Conservation (phyloP, 2,329 filamentous ascomycete genomes). For the Diaporthe sp. region DNA sequence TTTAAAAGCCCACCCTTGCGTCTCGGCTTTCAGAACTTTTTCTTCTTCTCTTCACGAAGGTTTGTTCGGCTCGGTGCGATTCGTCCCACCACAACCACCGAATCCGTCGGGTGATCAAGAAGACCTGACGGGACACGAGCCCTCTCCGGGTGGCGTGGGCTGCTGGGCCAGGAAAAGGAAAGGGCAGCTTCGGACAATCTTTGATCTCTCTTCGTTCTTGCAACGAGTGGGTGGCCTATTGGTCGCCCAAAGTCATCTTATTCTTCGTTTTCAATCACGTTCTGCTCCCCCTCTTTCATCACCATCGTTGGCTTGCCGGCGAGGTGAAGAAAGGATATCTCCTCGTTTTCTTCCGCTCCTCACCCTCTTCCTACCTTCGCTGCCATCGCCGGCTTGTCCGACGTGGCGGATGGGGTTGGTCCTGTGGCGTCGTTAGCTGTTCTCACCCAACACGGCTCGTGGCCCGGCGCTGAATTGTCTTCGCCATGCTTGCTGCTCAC, state of each 20-base stretch:
- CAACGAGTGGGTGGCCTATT: not conserved
- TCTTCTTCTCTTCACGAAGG: not conserved
- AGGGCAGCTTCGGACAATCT: constrained; percentile 17
- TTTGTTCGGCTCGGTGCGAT: not conserved
- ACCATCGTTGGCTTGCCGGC: constrained; percentile 11
- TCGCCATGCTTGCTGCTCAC: not conserved
- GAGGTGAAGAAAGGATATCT: constrained; percentile 5
- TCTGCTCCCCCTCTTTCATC: not conserved
- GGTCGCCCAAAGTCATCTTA: not conserved
- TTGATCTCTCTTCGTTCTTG: not conserved
- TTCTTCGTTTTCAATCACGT: not conserved
- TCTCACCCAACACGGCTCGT: not conserved
- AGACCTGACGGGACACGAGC: constrained; percentile 11
- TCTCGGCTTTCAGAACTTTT: not conserved
- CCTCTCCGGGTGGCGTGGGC: not conserved
- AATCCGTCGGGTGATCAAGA: constrained; percentile 7
- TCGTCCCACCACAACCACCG: not conserved
- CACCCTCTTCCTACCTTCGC: not conserved
- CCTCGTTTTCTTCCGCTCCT: not conserved
- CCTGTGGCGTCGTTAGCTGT: not conserved
- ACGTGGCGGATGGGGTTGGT: not conserved
- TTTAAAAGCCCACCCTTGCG: not conserved
- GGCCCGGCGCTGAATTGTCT: not conserved
- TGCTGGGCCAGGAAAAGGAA: not conserved
- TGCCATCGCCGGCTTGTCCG: not conserved